phyloP scores from a whole-genome alignment of 2,329 filamentous ascomycete genomes.

The Magnaporthales sp. region DNA sequence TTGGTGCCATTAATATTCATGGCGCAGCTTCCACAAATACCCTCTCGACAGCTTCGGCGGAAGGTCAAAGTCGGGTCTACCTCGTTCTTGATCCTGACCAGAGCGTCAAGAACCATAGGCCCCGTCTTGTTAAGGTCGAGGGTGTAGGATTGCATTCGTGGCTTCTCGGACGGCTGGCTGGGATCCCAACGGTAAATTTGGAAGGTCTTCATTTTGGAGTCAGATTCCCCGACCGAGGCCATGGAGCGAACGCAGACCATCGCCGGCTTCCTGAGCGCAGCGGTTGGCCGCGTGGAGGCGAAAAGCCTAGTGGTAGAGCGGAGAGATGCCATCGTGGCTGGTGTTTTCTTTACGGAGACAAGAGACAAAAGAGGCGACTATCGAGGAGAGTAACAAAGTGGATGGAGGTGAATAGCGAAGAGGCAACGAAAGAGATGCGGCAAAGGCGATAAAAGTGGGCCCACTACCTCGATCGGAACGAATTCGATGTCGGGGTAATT shows the following conservation, averaged over 20 bases:
- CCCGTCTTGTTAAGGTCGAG: slow-evolving; percentile 98
- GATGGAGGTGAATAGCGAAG: neutral
- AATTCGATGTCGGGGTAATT: neutral
- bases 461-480: neutral
- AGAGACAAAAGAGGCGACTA: neutral
- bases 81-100: slow-evolving; percentile 99
- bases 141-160: slow-evolving; percentile 88
- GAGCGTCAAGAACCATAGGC: slow-evolving; percentile 93
- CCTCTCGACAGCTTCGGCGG: slow-evolving; percentile 91
- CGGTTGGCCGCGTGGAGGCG: slow-evolving; percentile 25
- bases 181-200: slow-evolving; percentile 99
- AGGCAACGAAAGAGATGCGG: neutral
- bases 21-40: slow-evolving; percentile 95
- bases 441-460: slow-evolving; percentile 24
- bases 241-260: slow-evolving; percentile 38
- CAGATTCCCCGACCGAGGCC: slow-evolving; percentile 49
- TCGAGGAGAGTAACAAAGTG: neutral
- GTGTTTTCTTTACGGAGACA: neutral
- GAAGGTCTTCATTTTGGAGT: slow-evolving; percentile 79
- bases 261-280: neutral
- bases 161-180: slow-evolving; percentile 85
- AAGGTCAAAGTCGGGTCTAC: slow-evolving; percentile 94
- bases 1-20: slow-evolving; percentile 99
- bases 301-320: slow-evolving; percentile 48
- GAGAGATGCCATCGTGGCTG: slow-evolving; percentile 48